Evolutionary conservation across 78 protist species (phyloP).

Genomic region (Planoprotostelium fungivorum): DNA sequence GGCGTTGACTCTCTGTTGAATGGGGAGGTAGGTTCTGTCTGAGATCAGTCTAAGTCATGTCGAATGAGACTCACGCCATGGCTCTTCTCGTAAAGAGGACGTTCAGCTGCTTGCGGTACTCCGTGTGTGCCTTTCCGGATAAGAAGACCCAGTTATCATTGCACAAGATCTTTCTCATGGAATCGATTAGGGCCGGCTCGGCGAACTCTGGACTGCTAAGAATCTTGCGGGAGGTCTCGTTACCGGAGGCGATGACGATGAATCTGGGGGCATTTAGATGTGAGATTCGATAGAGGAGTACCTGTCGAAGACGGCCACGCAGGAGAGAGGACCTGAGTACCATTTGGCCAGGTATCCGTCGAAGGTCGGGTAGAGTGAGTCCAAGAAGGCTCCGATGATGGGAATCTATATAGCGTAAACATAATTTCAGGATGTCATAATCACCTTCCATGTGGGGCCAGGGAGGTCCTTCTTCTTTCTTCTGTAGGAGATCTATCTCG

Average conservation of each 20-base stretch:
- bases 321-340: background rate
- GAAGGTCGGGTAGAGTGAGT: background rate
- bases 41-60: background rate
- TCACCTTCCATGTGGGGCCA: background rate
- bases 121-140: conserved; percentile 34
- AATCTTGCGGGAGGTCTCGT: background rate
- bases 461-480: background rate
- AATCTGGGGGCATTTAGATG: background rate
- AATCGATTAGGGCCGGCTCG: background rate
- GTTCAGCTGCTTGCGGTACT: conserved; percentile 41
- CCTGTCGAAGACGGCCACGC: background rate
- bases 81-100: conserved; percentile 68
- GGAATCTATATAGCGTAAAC: background rate
- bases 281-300: background rate
- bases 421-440: background rate
- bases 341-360: background rate
- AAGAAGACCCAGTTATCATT: background rate
- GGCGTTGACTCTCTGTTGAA: conserved; percentile 32
- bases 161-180: background rate
- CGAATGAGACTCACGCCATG: background rate
- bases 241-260: background rate
- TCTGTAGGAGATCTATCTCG: background rate
- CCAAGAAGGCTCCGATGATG: background rate
- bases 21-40: conserved; percentile 42
- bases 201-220: background rate